These are phyloP conservation scores for Chionographis japonica DNA, from an alignment of 106 monocot species.

Conservation along the genomic window DNA sequence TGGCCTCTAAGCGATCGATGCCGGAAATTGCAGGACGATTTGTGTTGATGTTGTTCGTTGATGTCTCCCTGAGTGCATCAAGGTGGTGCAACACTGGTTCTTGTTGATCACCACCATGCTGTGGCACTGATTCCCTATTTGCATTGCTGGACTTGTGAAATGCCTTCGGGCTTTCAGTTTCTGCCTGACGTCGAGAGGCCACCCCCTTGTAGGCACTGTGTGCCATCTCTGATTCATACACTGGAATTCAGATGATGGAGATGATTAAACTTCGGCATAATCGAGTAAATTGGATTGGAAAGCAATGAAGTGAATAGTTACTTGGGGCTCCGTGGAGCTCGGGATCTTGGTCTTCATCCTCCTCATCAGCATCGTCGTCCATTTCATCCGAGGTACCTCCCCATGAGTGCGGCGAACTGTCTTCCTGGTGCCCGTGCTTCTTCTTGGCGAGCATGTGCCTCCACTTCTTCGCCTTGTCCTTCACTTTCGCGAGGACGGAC, in stretches of 20 bases:
- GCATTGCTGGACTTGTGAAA: neutral
- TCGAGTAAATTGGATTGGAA: no score
- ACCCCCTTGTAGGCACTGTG: constrained; percentile 18
- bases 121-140: constrained; percentile 17
- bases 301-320: constrained; percentile 8
- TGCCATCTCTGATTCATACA: constrained; percentile 37
- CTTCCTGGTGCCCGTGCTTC: constrained; percentile 24
- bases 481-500: constrained; percentile 42
- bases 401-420: constrained; percentile 5
- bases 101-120: constrained; percentile 1
- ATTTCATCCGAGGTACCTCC: constrained; percentile 17
- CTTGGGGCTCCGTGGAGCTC: constrained; percentile 43
- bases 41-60: neutral
- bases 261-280: neutral
- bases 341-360: constrained; percentile 17
- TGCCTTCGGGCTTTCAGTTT: neutral
- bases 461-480: constrained; percentile 60
- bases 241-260: constrained; percentile 8
- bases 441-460: constrained; percentile 30
- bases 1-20: no score
- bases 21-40: neutral
- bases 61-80: constrained; percentile 15
- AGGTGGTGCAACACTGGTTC: constrained; percentile 12
- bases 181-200: neutral
- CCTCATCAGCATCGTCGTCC: neutral